Base-by-base conservation (phyloP, 306 rosid genomes). In the Adenanthera pavonina region DNA sequence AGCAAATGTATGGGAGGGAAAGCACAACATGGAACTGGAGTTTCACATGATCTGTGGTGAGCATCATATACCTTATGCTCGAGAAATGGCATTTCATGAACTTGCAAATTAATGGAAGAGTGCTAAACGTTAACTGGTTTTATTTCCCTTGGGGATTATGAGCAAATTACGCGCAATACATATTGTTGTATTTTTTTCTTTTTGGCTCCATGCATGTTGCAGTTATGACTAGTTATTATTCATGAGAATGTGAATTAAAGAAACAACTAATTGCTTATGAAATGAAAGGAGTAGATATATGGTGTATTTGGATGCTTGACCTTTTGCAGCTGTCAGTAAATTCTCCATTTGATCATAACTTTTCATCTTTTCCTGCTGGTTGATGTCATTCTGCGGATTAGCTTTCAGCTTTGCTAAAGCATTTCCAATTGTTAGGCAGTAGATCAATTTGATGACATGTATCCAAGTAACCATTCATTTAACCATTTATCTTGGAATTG, bases 31-130 rank as follows among this genome's bases (percentile, higher is more conserved):
- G 66, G 62, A 72, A 9, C 43, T 80, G 43, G 53, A 70, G 64
- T 70, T 70, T 47, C 76, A 33, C 52, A 47, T 70, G 48, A 47
- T 61, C 48, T 20, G 47, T 73, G 38, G 56, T 80, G 79, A 78
- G 48, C 43, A 71, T 71, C 54, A 53, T 77, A 33, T 66, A 64
- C 6, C 61, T 74, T 67, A 25, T 64, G 70, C 86, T 41, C 9
- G 6, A 59, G 36, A 59, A 59, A 20, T 59, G 8, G 20, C 14
- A 2, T 59, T 14, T 36, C 17, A 14, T 64, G 60, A 74, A 81
- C 75, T 16, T 30, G 16, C 14, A 7, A 65, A 13, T 75, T 75
- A n/a, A 17, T 67, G 40, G n/a, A 40, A 54, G 19, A 74, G 64
- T 59, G 69, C 38, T 30, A 59, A 59, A 71, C 19, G 15, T 33